Evolutionary conservation across 78 protist species (phyloP).

Genomic region (Chrysochromulina tobinii): DNA sequence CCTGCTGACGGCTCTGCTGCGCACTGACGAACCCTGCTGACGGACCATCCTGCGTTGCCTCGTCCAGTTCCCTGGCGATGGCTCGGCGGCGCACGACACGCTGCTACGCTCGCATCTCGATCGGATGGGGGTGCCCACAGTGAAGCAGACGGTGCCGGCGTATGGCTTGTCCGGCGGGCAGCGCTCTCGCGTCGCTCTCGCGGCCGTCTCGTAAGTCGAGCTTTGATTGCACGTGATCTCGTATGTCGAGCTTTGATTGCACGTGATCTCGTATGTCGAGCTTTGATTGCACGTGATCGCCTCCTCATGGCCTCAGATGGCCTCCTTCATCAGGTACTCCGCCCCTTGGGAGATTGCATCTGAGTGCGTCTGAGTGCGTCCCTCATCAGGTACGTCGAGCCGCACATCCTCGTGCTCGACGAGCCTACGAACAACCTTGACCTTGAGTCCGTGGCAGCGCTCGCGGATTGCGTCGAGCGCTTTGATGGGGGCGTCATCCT

Average conservation of each 20-base stretch:
- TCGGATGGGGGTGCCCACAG: neutral
- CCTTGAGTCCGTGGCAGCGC: constrained; percentile 12
- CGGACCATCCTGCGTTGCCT: too few relatives aligned
- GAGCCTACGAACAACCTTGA: constrained; percentile 66
- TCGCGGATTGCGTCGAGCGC: constrained; percentile 62
- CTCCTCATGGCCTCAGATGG: too few relatives aligned
- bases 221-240: too few relatives aligned
- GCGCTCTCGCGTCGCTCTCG: constrained; percentile 41
- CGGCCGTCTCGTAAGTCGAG: neutral
- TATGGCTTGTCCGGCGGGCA: constrained; percentile 39
- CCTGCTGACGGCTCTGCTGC: too few relatives aligned
- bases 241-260: too few relatives aligned
- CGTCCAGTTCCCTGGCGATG: neutral
- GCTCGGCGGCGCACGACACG: neutral
- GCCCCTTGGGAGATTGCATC: too few relatives aligned
- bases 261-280: too few relatives aligned
- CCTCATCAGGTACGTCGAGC: neutral
- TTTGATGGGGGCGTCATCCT: constrained; percentile 40
- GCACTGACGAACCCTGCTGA: too few relatives aligned
- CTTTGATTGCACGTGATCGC: too few relatives aligned
- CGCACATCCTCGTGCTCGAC: constrained; percentile 35
- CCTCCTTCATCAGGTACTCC: too few relatives aligned
- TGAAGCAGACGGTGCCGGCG: neutral
- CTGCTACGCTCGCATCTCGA: neutral
- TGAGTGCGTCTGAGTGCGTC: too few relatives aligned